Evolutionary conservation across 2,329 filamentous ascomycete genomes (phyloP), one percentile per base, ranked within the genome.

Genomic region (Pyrenophora teres): DNA sequence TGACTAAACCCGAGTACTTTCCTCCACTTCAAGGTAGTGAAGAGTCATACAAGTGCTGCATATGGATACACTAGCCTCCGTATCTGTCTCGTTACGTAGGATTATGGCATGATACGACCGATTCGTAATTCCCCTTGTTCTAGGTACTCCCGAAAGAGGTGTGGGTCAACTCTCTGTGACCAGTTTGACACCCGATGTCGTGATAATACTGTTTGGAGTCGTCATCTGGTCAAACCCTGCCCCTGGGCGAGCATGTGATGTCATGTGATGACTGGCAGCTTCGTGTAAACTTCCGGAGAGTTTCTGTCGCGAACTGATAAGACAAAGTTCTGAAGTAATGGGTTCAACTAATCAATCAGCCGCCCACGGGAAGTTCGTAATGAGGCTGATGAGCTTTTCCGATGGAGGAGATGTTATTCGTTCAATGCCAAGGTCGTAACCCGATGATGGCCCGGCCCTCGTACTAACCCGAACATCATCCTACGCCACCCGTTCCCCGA

Each of bases 391-490:
- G 40, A 30, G 21, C 23, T 45, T 54, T 59, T 27, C 21, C 32
- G 41, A 51, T 43, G 15, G 35, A 19, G 41, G 35, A 25, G 32
- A 49, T 32, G 46, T 46, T 40, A 48, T 21, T 44, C 40, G 44
- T 51, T 54, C 43, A 31, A 42, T 40, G 63, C 52, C 49, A 61
- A 62, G 46, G 7, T 41, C 35, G 41, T 50, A 44, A 48, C 50
- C 59, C 64, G 64, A 62, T 33, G 43, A 69, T 54, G 66, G 60
- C 50, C 62, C 62, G 66, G 62, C 50, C 64, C 62, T 60, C 48
- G 16, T 48, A 42, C 59, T 51, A 59, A 36, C 52, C 58, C 50
- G 40, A 52, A 55, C 40, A 16, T 32, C 30, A 18, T 33, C 41
- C 40, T 51, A 56, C 52, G 55, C 62, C 60, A 60, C 57, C 40